These are phyloP conservation scores for Venturia asperata DNA, from an alignment of 2,329 filamentous ascomycete genomes.

Conservation along the genomic window DNA sequence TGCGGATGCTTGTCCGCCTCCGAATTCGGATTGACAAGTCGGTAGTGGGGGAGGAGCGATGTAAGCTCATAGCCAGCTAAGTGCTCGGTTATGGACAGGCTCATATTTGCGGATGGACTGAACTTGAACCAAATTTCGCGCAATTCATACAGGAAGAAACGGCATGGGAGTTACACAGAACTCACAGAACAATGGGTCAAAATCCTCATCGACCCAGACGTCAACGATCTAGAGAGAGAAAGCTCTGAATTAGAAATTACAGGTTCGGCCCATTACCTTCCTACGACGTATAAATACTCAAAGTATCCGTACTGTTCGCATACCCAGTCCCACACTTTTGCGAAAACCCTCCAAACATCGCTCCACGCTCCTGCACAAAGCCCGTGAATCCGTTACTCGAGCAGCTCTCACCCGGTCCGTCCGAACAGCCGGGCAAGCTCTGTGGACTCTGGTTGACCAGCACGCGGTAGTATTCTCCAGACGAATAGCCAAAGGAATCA, in stretches of 20 bases:
- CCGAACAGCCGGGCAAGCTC: slow-evolving; percentile 41
- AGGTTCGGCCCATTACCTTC: background rate
- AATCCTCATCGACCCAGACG: background rate
- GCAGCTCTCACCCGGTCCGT: slow-evolving; percentile 48
- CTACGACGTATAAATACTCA: slow-evolving; percentile 28
- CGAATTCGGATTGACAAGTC: background rate
- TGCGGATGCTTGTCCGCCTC: background rate
- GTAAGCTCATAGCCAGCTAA: no score
- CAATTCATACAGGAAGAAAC: no score
- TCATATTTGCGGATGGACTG: no score
- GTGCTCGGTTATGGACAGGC: no score
- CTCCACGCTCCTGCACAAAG: slow-evolving; percentile 38
- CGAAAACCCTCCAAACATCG: slow-evolving; percentile 39
- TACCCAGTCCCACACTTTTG: slow-evolving; percentile 38
- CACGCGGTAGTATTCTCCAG: slow-evolving; percentile 46
- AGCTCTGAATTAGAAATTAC: background rate
- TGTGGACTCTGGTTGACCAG: slow-evolving; percentile 47
- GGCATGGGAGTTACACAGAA: no score
- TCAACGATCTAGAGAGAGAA: background rate
- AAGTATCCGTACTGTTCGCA: slow-evolving; percentile 37
- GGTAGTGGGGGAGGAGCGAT: no score
- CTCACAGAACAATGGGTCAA: no score
- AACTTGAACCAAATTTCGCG: no score
- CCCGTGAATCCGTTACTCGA: slow-evolving; percentile 37
- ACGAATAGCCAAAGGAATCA: slow-evolving; percentile 47